Base-by-base conservation (phyloP, 805 yeast genomes). In the Candida maltosa region DNA sequence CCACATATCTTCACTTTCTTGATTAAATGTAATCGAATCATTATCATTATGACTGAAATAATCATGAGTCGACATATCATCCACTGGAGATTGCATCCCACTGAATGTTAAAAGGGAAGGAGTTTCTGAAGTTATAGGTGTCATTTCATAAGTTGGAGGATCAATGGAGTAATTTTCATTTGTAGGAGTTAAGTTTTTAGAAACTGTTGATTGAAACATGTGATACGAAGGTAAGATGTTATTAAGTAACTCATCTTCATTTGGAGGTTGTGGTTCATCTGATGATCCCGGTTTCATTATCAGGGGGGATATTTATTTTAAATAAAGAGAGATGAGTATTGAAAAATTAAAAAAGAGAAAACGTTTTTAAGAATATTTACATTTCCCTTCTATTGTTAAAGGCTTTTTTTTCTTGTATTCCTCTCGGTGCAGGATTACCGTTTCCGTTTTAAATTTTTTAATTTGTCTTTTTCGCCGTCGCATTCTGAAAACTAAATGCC, bases 171-270 rank as follows among this genome's bases (percentile, higher is more conserved):
- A 67, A 45, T 62, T 65, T 39, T 67, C 73, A 24, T 62, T 58
- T 8, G 60, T 45, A 11, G 63, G 62, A 2, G 60, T 58, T 37
- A 67, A 39, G 16, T 54, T 54, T 38, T 62, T 62, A 28, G 67
- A 58, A 6, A 68, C 52, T 5, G 72, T 68, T 21, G 69, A 53
- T 46, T 62, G 64, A 48, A 57, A 65, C 72, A 68, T 67, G 26
- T 66, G 66, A 44, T 67, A 68, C 7, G 71, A 65, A 1, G 73
- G 73, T 10, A 68, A 52, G 23, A 68, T 68, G 32, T 65, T 61
- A 32, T 46, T 54, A 7, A 58, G 32, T 15, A 49, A 38, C 14
- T 51, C 52, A 31, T 54, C 58, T n/a, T 46, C 56, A 22, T 29
- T 37, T 11, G 42, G 38, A 26, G 38, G 38, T 23, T 26, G 23